These are phyloP conservation scores for Spirogloea muscicola DNA, from an alignment of 139 green algal species.

Conservation along the genomic window DNA sequence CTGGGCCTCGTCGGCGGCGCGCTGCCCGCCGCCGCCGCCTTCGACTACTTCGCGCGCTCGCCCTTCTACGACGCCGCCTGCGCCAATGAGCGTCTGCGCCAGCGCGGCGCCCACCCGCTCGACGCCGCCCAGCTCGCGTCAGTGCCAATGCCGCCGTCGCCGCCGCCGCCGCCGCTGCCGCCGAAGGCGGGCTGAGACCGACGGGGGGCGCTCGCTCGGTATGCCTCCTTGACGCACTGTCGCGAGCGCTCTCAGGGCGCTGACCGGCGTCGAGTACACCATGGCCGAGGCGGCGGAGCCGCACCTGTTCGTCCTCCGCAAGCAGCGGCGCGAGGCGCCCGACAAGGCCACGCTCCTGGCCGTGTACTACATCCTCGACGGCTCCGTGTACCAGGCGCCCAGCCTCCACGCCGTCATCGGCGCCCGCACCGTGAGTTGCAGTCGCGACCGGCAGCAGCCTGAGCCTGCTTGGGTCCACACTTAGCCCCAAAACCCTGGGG, in stretches of 20 bases:
- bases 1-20: constrained; percentile 20
- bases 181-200: too few relatives aligned
- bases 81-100: constrained; percentile 65
- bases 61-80: constrained; percentile 74
- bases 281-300: constrained; percentile 63
- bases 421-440: constrained; percentile 46
- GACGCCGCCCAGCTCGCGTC: constrained; percentile 14
- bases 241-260: too few relatives aligned
- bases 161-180: too few relatives aligned
- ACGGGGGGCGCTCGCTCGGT: too few relatives aligned
- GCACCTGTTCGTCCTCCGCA: constrained; percentile 79
- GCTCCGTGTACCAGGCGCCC: constrained; percentile 73
- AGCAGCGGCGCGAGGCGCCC: constrained; percentile 50
- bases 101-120: constrained; percentile 45
- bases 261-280: constrained; percentile 64
- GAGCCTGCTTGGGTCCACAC: too few relatives aligned
- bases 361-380: constrained; percentile 78
- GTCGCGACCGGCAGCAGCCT: too few relatives aligned
- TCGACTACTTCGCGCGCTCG: constrained; percentile 78
- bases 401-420: constrained; percentile 65
- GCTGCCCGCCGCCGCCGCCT: constrained; percentile 57
- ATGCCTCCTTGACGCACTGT: too few relatives aligned
- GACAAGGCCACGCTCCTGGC: constrained; percentile 28
- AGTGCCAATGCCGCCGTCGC: too few relatives aligned
- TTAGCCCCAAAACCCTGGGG: too few relatives aligned